Base-by-base conservation (phyloP, 2,329 filamentous ascomycete genomes). In the Cercospora sesami region DNA sequence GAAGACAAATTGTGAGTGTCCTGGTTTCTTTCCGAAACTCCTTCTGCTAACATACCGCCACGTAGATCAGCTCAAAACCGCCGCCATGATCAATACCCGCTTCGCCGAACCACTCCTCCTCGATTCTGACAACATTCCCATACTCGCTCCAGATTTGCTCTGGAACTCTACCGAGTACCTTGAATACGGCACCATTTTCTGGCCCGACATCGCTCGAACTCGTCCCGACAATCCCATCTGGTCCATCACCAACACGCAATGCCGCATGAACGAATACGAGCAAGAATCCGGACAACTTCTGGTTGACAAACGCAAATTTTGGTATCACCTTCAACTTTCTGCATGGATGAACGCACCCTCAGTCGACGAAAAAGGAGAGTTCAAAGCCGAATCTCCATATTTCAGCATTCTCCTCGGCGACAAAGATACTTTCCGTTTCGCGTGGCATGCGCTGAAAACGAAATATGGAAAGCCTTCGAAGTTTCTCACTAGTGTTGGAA, bases 311-410 rank as follows among this genome's bases (percentile, higher is more conserved):
- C 67, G 68, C 6, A 73, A 73, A 21, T 79, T 75, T 71, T 80
- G 76, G 73, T 80, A 80, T 67, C 78, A 80, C 68, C 71, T 80
- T 2, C 77, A 79, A 66, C 75, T 80, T 10, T 77, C 79, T 12
- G 74, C 74, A 7, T 80, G 75, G 75, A 73, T 78, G 55, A 76
- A 75, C 68, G 73, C 74, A 36, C 66, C 73, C 16, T 69, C 74
- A 4, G 67, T 53, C 28, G 64, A 71, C 14, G 48, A 59, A 14
- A 59, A 58, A 4, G 62, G 62, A 10, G 26, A 39, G 3, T 64
- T 48, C 23, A 61, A 60, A 14, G 36, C 36, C 23, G 60, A 68
- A n/a, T 63, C 66, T 45, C 73, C 71, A 59, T 79, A 77, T 70
- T 72, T 74, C 51, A 67, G 73, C 16, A 71, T 78, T 48, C 68